phyloP scores from a whole-genome alignment of 1,284 basidiomycete species.

The Ceraceosorus bombacis region DNA sequence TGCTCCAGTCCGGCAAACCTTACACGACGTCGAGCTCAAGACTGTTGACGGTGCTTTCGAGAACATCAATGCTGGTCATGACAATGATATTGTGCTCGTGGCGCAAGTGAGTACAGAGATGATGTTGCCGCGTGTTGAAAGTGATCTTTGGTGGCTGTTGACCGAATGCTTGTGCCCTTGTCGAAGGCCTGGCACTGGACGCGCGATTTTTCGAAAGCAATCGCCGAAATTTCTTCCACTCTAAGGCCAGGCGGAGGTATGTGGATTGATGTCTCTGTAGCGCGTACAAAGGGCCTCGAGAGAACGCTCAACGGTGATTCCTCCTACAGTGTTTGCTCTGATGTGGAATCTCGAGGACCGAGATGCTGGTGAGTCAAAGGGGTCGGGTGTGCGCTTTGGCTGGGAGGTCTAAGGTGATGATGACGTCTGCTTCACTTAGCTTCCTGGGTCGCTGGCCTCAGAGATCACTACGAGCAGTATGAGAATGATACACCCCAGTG shows the following conservation, averaged over 20 bases:
- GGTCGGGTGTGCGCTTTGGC: not conserved
- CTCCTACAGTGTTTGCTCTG: constrained; percentile 21
- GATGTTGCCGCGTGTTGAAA: no score
- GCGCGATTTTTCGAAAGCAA: constrained; percentile 26
- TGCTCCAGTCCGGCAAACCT: constrained; percentile 13
- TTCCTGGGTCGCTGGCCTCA: constrained; percentile 33
- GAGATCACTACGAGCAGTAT: constrained; percentile 37
- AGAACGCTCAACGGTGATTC: not conserved
- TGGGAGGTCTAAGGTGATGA: not conserved
- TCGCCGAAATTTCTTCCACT: constrained; percentile 21
- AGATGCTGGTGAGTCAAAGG: constrained; percentile 19
- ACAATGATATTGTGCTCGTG: constrained; percentile 33
- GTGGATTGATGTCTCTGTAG: no score
- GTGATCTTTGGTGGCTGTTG: not conserved
- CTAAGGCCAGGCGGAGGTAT: constrained; percentile 25
- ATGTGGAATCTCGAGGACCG: constrained; percentile 45
- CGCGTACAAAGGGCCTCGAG: not conserved
- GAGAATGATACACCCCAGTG: constrained; percentile 39
- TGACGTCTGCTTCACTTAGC: constrained; percentile 13
- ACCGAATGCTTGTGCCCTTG: not conserved
- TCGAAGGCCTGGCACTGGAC: constrained; percentile 41
- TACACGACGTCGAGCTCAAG: constrained; percentile 17
- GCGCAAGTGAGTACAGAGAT: constrained; percentile 18
- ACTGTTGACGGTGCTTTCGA: constrained; percentile 37
- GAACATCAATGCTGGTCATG: constrained; percentile 21